Evolutionary conservation across 331 rosid genomes (phyloP).

Genomic region (Saraca asoca): DNA sequence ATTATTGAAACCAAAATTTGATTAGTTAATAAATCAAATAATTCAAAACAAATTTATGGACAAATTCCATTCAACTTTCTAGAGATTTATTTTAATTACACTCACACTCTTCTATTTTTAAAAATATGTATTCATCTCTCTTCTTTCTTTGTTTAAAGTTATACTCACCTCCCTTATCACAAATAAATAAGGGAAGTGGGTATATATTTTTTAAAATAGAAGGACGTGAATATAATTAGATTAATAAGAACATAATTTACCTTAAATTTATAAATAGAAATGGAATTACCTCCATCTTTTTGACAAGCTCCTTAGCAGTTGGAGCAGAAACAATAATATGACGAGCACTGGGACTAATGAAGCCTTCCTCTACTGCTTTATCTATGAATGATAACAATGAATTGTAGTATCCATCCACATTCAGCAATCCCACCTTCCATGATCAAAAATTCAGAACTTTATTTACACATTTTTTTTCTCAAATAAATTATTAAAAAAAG

Average conservation of each 20-base stretch:
- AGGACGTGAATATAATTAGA: no score
- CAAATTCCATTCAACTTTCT: neutral
- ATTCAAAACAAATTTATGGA: neutral
- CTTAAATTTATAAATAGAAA: no score
- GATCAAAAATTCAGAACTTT: neutral
- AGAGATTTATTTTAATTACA: no score
- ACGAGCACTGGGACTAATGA: slow-evolving; percentile 82
- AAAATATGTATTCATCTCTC: no score
- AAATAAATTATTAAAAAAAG: no score
- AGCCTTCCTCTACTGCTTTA: slow-evolving; percentile 96
- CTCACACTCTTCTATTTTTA: no score
- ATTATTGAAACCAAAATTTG: neutral
- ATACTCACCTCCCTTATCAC: no score
- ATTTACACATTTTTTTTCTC: neutral
- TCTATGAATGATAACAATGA: slow-evolving; percentile 86
- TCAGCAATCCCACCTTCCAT: slow-evolving; percentile 84
- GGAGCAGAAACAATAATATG: slow-evolving; percentile 94
- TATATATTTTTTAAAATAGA: no score
- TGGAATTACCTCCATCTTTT: slow-evolving; percentile 74
- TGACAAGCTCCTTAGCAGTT: slow-evolving; percentile 74
- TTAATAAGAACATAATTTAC: no score
- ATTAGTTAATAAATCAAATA: no score
- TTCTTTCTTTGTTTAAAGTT: no score
- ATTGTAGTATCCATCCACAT: slow-evolving; percentile 95
- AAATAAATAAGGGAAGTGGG: no score